phyloP scores from a whole-genome alignment of 2,329 filamentous ascomycete species.

The Paecilomyces niveus region DNA sequence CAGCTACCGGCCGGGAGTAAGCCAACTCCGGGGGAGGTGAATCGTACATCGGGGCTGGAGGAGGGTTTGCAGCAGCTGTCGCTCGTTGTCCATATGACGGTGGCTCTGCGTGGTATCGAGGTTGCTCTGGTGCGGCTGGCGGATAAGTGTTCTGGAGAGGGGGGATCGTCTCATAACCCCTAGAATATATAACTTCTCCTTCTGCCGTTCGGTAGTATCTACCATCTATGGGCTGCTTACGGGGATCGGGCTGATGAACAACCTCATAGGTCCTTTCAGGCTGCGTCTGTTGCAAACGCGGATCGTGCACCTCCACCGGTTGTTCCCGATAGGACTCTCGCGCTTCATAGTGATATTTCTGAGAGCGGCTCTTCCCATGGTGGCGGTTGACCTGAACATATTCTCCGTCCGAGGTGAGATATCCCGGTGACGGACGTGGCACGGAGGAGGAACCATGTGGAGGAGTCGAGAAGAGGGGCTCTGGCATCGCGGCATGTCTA shows the following conservation, averaged over 20 bases:
- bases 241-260: slow-evolving; percentile 9
- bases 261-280: slow-evolving; percentile 14
- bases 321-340: slow-evolving; percentile 14
- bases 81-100: slow-evolving; percentile 13
- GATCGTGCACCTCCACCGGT: slow-evolving; percentile 13
- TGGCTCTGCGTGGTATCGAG: slow-evolving; percentile 15
- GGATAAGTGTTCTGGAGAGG: slow-evolving; percentile 13
- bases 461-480: slow-evolving; percentile 8
- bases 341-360: slow-evolving; percentile 13
- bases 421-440: slow-evolving; percentile 13
- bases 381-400: slow-evolving; percentile 16
- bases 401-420: slow-evolving; percentile 25
- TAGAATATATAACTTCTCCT: neutral
- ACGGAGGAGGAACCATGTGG: slow-evolving; percentile 12
- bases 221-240: neutral
- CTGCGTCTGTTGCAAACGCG: slow-evolving; percentile 14
- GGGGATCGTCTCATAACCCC: slow-evolving; percentile 5
- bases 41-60: slow-evolving; percentile 10
- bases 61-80: slow-evolving; percentile 11
- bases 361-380: slow-evolving; percentile 8
- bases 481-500: slow-evolving; percentile 14
- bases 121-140: slow-evolving; percentile 15
- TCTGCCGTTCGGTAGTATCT: neutral
- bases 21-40: slow-evolving; percentile 12
- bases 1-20: slow-evolving; percentile 9